These are phyloP conservation scores for Wickerhamiella spandovensis DNA, from an alignment of 805 yeast genomes.

Conservation along the genomic window DNA sequence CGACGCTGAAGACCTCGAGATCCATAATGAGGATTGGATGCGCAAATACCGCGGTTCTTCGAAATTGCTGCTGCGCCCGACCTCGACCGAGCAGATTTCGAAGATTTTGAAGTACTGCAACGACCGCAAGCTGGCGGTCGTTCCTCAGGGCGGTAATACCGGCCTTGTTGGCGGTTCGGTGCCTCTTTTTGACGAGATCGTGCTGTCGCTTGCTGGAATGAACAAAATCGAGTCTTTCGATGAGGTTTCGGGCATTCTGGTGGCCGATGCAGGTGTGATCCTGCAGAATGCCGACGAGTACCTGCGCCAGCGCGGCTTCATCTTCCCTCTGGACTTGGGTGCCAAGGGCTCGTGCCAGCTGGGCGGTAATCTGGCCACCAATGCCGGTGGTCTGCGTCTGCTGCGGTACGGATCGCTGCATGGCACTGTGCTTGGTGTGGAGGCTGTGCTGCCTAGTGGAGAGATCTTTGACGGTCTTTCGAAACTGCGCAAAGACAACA, in stretches of 20 bases:
- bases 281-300: constrained; percentile 71
- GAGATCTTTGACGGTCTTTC: constrained; percentile 65
- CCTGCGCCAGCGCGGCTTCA: constrained; percentile 69
- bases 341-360: constrained; percentile 94
- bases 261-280: constrained; percentile 81
- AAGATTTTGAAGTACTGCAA: constrained; percentile 69
- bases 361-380: constrained; percentile 93
- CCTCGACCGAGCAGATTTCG: constrained; percentile 61
- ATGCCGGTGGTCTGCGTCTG: constrained; percentile 86
- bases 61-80: constrained; percentile 65
- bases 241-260: constrained; percentile 63
- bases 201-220: constrained; percentile 52
- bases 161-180: constrained; percentile 90
- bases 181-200: constrained; percentile 83
- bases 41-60: constrained; percentile 82
- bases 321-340: constrained; percentile 86
- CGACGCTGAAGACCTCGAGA: constrained; percentile 49
- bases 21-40: constrained; percentile 87
- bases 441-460: constrained; percentile 82
- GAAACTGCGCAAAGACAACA: constrained; percentile 82
- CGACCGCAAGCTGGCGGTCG: constrained; percentile 63
- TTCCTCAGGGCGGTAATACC: constrained; percentile 95
- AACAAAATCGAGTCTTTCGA: constrained; percentile 76
- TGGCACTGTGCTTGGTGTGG: constrained; percentile 80
- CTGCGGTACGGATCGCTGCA: constrained; percentile 84